Percentiles rank a stretch among this genome's conserved stretches.
Conservation (phyloP, 2,329 filamentous ascomycete species). For the Dactylellina drechsleri region DNA sequence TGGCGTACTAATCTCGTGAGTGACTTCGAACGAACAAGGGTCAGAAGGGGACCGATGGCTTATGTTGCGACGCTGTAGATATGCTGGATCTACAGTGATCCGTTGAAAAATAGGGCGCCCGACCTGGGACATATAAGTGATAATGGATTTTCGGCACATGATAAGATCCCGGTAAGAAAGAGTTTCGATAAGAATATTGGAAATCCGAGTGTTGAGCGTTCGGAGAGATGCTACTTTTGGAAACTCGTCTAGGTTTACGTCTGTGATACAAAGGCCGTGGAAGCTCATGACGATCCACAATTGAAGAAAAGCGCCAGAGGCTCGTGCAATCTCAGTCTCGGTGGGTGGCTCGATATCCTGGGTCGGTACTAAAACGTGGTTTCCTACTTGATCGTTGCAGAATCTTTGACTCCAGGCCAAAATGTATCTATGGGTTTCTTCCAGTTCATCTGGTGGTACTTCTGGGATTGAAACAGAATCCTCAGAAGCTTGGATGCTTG, state of each 20-base stretch:
- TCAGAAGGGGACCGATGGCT: no score
- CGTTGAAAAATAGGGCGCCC: no score
- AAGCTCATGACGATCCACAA: constrained; percentile 6
- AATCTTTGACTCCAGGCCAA: constrained; percentile 6
- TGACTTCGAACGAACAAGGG: no score
- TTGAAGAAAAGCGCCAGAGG: constrained; percentile 9
- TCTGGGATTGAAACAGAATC: constrained; percentile 3
- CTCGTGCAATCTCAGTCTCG: constrained; percentile 8
- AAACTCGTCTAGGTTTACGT: background rate
- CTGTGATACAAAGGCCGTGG: background rate
- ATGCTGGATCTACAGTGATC: no score
- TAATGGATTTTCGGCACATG: background rate
- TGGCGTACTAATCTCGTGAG: no score
- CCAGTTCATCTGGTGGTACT: constrained; percentile 1
- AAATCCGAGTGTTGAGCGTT: background rate
- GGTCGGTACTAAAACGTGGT: background rate
- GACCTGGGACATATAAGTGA: background rate
- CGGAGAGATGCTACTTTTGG: background rate
- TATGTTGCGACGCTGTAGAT: no score
- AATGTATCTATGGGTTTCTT: constrained; percentile 16
- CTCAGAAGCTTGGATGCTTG: background rate
- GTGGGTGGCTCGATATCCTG: background rate
- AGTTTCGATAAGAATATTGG: background rate
- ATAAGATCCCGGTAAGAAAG: background rate
- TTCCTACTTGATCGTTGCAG: background rate